Conservation (phyloP, 352 stramenopile genomes). For the Globisporangium paroecandrum region DNA sequence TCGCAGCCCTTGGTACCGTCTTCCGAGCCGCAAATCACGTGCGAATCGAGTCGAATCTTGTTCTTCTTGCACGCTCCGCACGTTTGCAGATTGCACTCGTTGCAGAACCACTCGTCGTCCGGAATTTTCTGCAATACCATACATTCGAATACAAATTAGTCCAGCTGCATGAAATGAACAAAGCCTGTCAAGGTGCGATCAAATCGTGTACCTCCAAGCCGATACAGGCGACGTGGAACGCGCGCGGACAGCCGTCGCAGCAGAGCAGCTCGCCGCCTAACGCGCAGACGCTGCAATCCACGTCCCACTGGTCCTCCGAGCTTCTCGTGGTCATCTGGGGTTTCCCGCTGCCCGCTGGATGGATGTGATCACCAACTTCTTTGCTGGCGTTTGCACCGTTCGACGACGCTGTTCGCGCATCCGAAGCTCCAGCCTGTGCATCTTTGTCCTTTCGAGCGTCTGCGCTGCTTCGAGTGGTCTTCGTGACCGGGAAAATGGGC, state of each 20-base stretch:
- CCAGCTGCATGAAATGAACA: background rate
- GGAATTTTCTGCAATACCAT: constrained; percentile 32
- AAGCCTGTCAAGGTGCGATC: background rate
- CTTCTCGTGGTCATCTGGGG: constrained; percentile 30
- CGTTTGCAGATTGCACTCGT: constrained; percentile 80
- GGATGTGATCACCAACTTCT: constrained; percentile 10
- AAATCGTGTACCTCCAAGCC: constrained; percentile 36
- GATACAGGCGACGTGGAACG: constrained; percentile 90
- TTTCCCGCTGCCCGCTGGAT: background rate
- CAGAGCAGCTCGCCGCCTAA: constrained; percentile 84
- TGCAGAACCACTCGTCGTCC: constrained; percentile 85
- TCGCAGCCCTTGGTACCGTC: constrained; percentile 85
- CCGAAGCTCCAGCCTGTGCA: background rate
- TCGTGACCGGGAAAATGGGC: constrained; percentile 47
- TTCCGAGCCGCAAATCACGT: constrained; percentile 88
- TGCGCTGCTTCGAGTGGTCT: background rate
- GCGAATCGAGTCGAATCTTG: constrained; percentile 84
- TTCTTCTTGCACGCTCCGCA: constrained; percentile 85
- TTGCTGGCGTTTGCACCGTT: background rate
- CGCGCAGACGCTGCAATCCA: constrained; percentile 86
- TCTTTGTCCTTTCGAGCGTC: constrained; percentile 11
- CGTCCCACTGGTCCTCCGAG: constrained; percentile 79
- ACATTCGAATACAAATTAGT: background rate
- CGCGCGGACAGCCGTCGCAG: constrained; percentile 90
- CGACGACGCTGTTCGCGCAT: background rate